Conservation (phyloP, 2,329 filamentous ascomycete species). For the Sarocladium oryzae region DNA sequence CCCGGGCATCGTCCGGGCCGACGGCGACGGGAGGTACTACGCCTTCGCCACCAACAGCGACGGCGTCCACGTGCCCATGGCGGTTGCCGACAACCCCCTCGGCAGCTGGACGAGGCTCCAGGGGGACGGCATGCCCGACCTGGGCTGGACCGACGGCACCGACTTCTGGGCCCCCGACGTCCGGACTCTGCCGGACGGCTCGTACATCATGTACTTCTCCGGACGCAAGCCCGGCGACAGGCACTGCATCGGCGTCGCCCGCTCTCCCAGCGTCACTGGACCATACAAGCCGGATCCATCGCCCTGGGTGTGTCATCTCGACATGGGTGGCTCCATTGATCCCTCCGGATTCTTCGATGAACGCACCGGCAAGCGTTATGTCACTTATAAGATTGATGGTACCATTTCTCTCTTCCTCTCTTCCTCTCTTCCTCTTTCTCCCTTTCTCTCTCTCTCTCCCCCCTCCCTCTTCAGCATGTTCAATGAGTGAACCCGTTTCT, state of each 20-base stretch:
- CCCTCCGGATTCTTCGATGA: slow-evolving; percentile 51
- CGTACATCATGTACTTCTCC: slow-evolving; percentile 55
- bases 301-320: slow-evolving; percentile 46
- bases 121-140: slow-evolving; percentile 48
- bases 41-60: slow-evolving; percentile 50
- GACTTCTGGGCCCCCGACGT: slow-evolving; percentile 60
- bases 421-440: too few species aligned
- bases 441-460: too few species aligned
- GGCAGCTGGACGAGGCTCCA: slow-evolving; percentile 41
- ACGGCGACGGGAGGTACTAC: slow-evolving; percentile 46
- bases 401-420: slow-evolving; percentile 31
- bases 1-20: slow-evolving; percentile 41
- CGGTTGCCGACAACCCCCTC: slow-evolving; percentile 33
- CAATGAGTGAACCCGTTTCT: too few species aligned
- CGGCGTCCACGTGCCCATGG: slow-evolving; percentile 46
- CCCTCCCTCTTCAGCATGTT: too few species aligned
- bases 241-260: slow-evolving; percentile 55
- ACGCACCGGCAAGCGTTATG: slow-evolving; percentile 45
- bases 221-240: slow-evolving; percentile 34
- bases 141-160: slow-evolving; percentile 45
- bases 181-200: slow-evolving; percentile 38
- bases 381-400: slow-evolving; percentile 62
- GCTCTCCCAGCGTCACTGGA: slow-evolving; percentile 38
- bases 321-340: slow-evolving; percentile 56
- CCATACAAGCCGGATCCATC: slow-evolving; percentile 43